Conservation (phyloP, 768 basidiomycete species). For the Phlegmacium glaucopus region DNA sequence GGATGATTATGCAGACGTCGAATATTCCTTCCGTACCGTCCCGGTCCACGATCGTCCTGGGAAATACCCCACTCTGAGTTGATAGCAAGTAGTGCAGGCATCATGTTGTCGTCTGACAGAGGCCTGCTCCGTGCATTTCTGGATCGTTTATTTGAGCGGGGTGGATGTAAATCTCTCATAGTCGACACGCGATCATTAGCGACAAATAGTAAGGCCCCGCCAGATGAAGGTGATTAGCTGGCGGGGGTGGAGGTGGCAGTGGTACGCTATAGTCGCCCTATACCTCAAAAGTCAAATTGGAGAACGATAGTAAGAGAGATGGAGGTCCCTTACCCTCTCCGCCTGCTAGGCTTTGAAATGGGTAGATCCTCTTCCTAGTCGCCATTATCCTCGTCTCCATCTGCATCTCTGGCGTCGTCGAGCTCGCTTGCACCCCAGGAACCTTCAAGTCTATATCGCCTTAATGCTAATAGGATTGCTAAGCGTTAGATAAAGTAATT, state of each 20-base stretch:
- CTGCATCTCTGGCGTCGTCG: conserved; percentile 24
- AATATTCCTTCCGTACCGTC: conserved; percentile 2
- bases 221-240: not conserved
- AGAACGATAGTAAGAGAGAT: not conserved
- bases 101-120: conserved; percentile 7
- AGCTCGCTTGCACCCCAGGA: conserved; percentile 23
- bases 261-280: conserved; percentile 3
- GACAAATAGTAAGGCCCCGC: conserved; percentile 13
- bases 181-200: conserved; percentile 19
- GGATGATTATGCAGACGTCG: conserved; percentile 1
- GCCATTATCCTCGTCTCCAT: conserved; percentile 26
- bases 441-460: conserved; percentile 35
- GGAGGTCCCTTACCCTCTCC: not conserved
- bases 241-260: conserved; percentile 1
- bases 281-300: conserved; percentile 3
- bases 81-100: not conserved
- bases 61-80: conserved; percentile 3
- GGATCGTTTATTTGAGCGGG: conserved; percentile 15
- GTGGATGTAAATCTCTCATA: conserved; percentile 13
- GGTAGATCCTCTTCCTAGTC: conserved; percentile 17
- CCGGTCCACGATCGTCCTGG: conserved; percentile 6
- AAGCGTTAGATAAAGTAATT: conserved; percentile 4
- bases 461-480: conserved; percentile 25
- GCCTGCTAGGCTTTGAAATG: conserved; percentile 2
- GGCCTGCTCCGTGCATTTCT: conserved; percentile 9